phyloP scores from a whole-genome alignment of 1,139 yeast species.

The Dujonia santamariae region DNA sequence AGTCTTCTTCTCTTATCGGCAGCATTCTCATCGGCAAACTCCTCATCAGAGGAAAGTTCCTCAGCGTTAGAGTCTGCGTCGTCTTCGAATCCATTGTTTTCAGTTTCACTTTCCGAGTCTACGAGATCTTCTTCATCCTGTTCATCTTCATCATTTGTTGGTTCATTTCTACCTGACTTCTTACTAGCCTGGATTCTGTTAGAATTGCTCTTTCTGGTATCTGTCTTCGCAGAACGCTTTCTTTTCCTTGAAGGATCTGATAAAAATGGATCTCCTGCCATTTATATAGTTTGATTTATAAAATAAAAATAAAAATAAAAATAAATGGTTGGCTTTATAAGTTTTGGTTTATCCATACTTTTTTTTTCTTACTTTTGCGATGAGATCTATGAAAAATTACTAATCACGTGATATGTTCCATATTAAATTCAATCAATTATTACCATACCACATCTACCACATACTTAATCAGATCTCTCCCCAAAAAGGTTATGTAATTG shows the following conservation, averaged over 20 bases:
- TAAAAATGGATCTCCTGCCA: conserved; percentile 61
- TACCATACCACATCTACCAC: no score
- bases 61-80: conserved; percentile 30
- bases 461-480: no score
- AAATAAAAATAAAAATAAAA: no score
- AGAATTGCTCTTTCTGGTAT: conserved; percentile 13
- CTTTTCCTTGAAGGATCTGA: conserved; percentile 57
- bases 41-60: conserved; percentile 61
- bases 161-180: not conserved
- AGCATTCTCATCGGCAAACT: conserved; percentile 70
- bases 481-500: no score
- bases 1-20: conserved; percentile 92
- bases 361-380: no score
- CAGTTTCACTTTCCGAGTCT: conserved; percentile 34
- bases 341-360: no score
- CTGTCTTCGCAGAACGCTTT: conserved; percentile 34
- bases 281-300: no score
- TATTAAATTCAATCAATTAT: no score
- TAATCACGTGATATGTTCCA: no score
- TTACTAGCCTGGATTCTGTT: conserved; percentile 10
- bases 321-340: not conserved
- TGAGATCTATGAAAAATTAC: no score
- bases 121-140: conserved; percentile 50
- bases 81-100: conserved; percentile 35
- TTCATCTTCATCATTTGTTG: no score